phyloP scores from a whole-genome alignment of 208 protist genomes.

The Entamoeba nuttalli region DNA sequence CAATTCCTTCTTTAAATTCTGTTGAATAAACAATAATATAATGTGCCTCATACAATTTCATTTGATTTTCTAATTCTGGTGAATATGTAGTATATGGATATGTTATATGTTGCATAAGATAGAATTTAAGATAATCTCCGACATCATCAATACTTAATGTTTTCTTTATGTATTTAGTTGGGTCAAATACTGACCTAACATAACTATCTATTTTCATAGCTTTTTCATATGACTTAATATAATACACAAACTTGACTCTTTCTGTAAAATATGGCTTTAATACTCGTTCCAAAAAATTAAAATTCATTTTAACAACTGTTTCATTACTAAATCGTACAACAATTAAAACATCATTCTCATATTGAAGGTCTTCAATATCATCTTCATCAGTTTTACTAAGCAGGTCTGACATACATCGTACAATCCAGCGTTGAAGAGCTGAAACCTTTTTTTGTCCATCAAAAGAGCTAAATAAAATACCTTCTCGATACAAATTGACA shows the following conservation, averaged over 20 bases:
- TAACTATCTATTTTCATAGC: not conserved
- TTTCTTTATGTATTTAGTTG: not conserved
- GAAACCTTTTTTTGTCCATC: not conserved
- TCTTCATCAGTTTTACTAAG: not conserved
- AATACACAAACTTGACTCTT: not conserved
- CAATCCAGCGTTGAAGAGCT: not conserved
- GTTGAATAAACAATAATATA: not conserved
- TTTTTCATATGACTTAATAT: not conserved
- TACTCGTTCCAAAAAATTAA: not conserved
- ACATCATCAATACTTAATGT: not conserved
- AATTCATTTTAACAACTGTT: not conserved
- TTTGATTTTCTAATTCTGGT: not conserved
- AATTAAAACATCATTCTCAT: not conserved
- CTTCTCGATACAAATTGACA: not conserved
- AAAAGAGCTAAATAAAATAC: not conserved
- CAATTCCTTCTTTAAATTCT: not conserved
- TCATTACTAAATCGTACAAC: not conserved
- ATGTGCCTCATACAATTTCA: not conserved
- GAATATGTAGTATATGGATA: not conserved
- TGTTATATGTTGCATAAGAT: not conserved
- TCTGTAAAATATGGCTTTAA: not conserved
- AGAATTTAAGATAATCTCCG: not conserved
- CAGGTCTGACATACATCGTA: not conserved
- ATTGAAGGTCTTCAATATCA: not conserved
- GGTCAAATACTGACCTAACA: not conserved